Base-by-base conservation (phyloP, 768 basidiomycete genomes). In the Coprinopsis cinerea region DNA sequence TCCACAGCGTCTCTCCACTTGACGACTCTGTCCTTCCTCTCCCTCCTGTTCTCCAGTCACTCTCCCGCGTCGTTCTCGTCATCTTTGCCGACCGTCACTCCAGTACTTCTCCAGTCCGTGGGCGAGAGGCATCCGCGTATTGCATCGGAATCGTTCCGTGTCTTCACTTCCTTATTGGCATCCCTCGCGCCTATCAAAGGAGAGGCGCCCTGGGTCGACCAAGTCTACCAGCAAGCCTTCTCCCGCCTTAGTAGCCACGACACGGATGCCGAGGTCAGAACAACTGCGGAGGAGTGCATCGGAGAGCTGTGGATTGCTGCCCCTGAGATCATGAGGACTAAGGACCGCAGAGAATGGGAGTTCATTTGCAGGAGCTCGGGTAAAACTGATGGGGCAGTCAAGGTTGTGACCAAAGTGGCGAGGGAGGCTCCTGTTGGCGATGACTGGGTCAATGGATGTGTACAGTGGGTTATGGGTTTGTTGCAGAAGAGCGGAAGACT, bases 231-330 rank as follows among this genome's bases (percentile, higher is more conserved):
- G 6, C 83, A 91, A 54, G 84, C 90, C 9, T 70, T 88, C 2
- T 63, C 69, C 18, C 76, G 91, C 45, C 67, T 99, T 30, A 77
- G 71, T 44, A 85, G 78, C 40, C 82, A 88, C 53, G 88, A 94
- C 56, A 94, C 94, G 1, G 95, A 98, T 63, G 83, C 88, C 2
- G 94, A 96, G 55, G 91, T 98, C 18, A 80, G 92, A 30, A 75
- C 77, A 22, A 81, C 78, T 54, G 92, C 92, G 0, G 86, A 97
- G 57, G 82, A 86, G 26, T 82, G 81, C 43, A 76, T 95, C 37
- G 93, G 86, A 1, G 86, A 92, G 61, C 69, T 98, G 7, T 91
- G 96, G 83, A 77, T 91, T 44, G 85, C 83, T 56, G 91, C 92
- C 1, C 83, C 87, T 0, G 89, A 92, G 41, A 65, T 81, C 13